Conservation (phyloP, 1,139 yeast genomes). For the Debaryomyces fabryi region DNA sequence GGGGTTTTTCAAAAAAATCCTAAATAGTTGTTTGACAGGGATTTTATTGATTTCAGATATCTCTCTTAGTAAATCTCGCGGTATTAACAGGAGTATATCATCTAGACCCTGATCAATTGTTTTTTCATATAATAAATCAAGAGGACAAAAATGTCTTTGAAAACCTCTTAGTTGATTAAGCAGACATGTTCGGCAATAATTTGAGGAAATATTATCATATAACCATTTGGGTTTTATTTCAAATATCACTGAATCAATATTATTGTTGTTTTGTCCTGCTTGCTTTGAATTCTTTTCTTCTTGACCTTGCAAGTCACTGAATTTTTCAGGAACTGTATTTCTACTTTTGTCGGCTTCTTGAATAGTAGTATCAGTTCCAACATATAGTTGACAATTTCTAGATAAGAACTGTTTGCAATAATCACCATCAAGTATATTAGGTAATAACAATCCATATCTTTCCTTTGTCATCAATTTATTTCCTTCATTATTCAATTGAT, state of each 20-base stretch:
- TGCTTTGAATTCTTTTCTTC: not conserved
- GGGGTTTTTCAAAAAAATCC: constrained; percentile 30
- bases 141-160: constrained; percentile 48
- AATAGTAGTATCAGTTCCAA: constrained; percentile 10
- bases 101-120: constrained; percentile 37
- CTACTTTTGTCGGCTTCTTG: not conserved
- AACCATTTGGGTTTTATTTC: constrained; percentile 55
- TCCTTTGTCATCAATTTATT: constrained; percentile 38
- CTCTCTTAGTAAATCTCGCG: constrained; percentile 20
- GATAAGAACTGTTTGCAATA: constrained; percentile 31
- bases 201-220: constrained; percentile 39
- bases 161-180: constrained; percentile 37
- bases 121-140: constrained; percentile 39
- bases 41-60: constrained; percentile 26
- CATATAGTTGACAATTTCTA: constrained; percentile 42
- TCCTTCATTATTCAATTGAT: constrained; percentile 31
- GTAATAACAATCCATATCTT: constrained; percentile 44
- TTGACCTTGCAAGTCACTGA: not conserved
- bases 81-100: constrained; percentile 37
- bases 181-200: constrained; percentile 51
- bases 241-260: constrained; percentile 35
- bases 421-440: constrained; percentile 43
- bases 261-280: constrained; percentile 8
- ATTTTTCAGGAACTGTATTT: not conserved
- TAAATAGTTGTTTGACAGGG: constrained; percentile 34